Base-by-base conservation (phyloP, 176 grass and related monocot species). In the Avena eriantha region DNA sequence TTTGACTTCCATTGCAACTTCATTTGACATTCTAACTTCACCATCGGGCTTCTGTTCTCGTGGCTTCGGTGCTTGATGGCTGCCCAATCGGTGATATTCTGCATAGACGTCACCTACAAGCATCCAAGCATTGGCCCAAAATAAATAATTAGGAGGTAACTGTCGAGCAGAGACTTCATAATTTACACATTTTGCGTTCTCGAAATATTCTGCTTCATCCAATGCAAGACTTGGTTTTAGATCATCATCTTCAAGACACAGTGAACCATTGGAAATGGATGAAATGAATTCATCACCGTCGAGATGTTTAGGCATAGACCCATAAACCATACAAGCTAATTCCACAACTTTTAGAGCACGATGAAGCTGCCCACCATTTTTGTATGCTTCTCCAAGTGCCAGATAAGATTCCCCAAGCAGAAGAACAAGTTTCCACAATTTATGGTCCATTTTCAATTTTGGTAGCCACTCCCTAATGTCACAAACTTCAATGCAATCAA, bases 401-500 rank as follows among this genome's bases (percentile, higher is more conserved):
- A 99, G 90, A 92, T 96, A 99, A 73, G 97, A 99, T 86, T 99
- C 97, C 15, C 97, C 97, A 36, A 99, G 94, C 88, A 99, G 91
- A 73, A 99, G 92, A 93, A 88, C 94, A 87, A 99, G 88, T 79
- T 99, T 99, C 97, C 97, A 99, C 82, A 99, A 90, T 88, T 94
- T 99, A 79, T 87, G 78, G 71, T 99, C 97, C 90, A 99, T 95
- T 94, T 92, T 94, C 5, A 83, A 93, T 90, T 94, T 99, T 83
- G 97, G 94, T 82, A 99, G 83, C 97, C 94, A 99, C 83, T 99
- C 92, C 64, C 93, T 92, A 61, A 99, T 99, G 33, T 99, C 90
- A 31, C 97, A 99, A 77, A 94, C 82, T 90, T 99, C 97, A 80
- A 99, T 94, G 75, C 97, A 99, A 89, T 99, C 97, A 86, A 90